phyloP scores from a whole-genome alignment of 2,329 filamentous ascomycete species.

The Colletotrichum siamense region DNA sequence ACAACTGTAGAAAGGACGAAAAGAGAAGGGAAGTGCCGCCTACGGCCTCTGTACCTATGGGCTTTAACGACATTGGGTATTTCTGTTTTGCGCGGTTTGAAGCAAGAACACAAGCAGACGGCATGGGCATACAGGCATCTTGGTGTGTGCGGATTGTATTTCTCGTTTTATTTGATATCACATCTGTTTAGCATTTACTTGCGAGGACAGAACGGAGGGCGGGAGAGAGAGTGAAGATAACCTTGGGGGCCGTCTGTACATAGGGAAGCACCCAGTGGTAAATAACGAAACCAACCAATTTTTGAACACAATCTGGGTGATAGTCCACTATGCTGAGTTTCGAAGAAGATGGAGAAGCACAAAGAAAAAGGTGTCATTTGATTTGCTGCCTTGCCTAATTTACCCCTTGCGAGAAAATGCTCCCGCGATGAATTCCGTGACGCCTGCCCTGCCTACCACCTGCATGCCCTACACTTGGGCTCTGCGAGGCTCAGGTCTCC shows the following conservation, averaged over 20 bases:
- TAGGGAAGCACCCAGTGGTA: neutral
- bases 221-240: neutral
- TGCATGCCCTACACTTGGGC: neutral
- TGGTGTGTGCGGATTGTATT: neutral
- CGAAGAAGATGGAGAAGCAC: neutral
- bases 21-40: neutral
- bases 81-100: neutral
- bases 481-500: neutral
- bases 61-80: neutral
- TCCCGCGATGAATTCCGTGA: neutral
- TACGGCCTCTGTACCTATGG: constrained; percentile 1
- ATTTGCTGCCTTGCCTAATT: neutral
- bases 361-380: neutral
- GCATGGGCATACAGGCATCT: neutral
- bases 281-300: neutral
- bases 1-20: neutral
- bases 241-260: neutral
- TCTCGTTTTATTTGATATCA: constrained; percentile 14
- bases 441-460: neutral
- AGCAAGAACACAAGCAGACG: neutral
- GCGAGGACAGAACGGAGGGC: neutral
- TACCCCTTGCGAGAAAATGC: neutral
- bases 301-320: neutral
- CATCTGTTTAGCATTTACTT: neutral
- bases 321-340: neutral